These are phyloP conservation scores for Liquidambar formosana DNA, from an alignment of 164 flowering plant genomes.

Conservation along the genomic window DNA sequence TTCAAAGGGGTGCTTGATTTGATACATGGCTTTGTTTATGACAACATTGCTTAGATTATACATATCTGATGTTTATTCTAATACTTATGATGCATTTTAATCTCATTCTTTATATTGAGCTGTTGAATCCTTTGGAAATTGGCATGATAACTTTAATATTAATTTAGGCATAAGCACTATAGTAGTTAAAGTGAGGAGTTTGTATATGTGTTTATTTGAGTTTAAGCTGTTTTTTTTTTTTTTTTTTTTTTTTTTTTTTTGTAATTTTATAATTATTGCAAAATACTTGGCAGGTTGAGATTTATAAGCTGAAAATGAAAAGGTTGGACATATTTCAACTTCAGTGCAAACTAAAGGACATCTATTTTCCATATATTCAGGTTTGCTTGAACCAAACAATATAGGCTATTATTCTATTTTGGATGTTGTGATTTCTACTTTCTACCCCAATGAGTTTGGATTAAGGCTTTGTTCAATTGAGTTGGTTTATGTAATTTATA, in stretches of 20 bases:
- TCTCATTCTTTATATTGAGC: too few relatives aligned
- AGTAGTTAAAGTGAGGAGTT: not conserved
- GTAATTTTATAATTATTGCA: not conserved
- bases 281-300: constrained; percentile 56
- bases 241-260: not conserved
- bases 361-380: constrained; percentile 90
- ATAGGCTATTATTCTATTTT: not conserved
- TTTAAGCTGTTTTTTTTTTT: not conserved
- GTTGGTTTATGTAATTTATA: not conserved
- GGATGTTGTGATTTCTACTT: not conserved
- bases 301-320: constrained; percentile 43
- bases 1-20: not conserved
- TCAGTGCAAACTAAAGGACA: constrained; percentile 69
- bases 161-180: too few relatives aligned
- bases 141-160: too few relatives aligned
- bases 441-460: not conserved
- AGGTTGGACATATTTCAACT: constrained; percentile 36
- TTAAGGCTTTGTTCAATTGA: not conserved
- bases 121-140: too few relatives aligned
- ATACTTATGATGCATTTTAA: too few relatives aligned
- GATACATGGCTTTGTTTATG: not conserved
- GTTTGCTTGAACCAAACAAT: constrained; percentile 23
- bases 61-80: not conserved
- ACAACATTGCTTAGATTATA: not conserved
- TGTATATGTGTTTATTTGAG: not conserved